Percentiles rank a stretch among this genome's conserved stretches.
Evolutionary conservation across 2,329 filamentous ascomycete species (phyloP).

Genomic region (Fusarium ambrosium): DNA sequence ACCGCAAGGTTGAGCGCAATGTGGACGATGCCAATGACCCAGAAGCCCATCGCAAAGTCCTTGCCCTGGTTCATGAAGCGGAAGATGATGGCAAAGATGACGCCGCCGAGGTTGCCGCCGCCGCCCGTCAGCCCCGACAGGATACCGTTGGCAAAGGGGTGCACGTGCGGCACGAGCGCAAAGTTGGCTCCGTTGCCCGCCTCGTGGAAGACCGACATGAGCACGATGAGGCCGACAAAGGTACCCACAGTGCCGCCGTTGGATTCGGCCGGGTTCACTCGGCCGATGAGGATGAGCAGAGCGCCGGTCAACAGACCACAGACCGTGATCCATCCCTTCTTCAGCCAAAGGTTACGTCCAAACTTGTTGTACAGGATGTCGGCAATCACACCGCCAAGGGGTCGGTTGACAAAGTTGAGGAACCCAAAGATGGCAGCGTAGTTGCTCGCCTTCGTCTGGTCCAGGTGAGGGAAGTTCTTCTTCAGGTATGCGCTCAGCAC

Average conservation of each 20-base stretch:
- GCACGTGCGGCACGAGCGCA: slow-evolving; percentile 87
- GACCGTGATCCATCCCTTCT: slow-evolving; percentile 61
- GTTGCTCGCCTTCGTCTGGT: slow-evolving; percentile 68
- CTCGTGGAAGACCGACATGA: slow-evolving; percentile 86
- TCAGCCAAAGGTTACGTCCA: slow-evolving; percentile 52
- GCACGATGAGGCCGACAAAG: slow-evolving; percentile 82
- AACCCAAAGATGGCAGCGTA: slow-evolving; percentile 83
- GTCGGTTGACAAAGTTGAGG: slow-evolving; percentile 77
- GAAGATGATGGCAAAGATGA: slow-evolving; percentile 87
- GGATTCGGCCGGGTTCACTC: slow-evolving; percentile 71
- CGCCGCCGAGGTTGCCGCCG: slow-evolving; percentile 85
- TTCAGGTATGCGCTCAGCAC: slow-evolving; percentile 71
- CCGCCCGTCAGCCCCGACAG: slow-evolving; percentile 85
- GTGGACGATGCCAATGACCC: slow-evolving; percentile 85
- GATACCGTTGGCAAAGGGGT: slow-evolving; percentile 83
- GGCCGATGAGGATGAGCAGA: slow-evolving; percentile 72
- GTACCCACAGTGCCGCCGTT: slow-evolving; percentile 57
- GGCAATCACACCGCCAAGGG: slow-evolving; percentile 71
- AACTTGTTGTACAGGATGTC: slow-evolving; percentile 63
- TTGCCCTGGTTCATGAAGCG: slow-evolving; percentile 74
- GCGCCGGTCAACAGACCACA: slow-evolving; percentile 74
- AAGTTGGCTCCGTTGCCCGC: slow-evolving; percentile 90
- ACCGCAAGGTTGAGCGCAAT: slow-evolving; percentile 78
- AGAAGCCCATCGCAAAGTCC: slow-evolving; percentile 78
- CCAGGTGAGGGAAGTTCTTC: slow-evolving; percentile 70